phyloP scores from a whole-genome alignment of 257 asterid genomes.

The Nicotiana obtusifolia region DNA sequence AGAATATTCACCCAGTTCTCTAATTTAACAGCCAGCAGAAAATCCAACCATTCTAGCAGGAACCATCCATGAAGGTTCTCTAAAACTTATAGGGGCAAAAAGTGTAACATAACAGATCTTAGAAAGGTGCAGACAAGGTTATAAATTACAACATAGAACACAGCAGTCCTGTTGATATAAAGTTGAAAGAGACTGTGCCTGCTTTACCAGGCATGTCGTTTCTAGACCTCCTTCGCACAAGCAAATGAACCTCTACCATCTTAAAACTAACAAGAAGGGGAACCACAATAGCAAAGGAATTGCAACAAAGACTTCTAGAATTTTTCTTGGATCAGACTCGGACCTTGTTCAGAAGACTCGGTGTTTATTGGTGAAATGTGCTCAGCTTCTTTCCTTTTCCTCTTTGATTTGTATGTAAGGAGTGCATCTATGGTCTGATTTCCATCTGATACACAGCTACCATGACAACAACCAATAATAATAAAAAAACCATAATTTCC shows the following conservation, averaged over 20 bases:
- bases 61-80: background rate
- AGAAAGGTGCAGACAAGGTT: background rate
- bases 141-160: background rate
- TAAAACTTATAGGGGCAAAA: background rate
- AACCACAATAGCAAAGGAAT: background rate
- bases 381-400: conserved; percentile 71
- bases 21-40: background rate
- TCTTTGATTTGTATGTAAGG: conserved; percentile 77
- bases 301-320: conserved; percentile 1
- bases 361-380: conserved; percentile 32
- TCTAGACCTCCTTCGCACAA: background rate
- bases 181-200: background rate
- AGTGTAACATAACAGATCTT: background rate
- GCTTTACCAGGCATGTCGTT: conserved; percentile 5
- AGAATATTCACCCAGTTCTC: background rate
- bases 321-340: background rate
- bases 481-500: background rate
- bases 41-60: background rate
- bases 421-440: conserved; percentile 87
- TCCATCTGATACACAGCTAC: conserved; percentile 88
- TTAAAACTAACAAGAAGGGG: background rate
- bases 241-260: background rate
- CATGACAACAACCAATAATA: conserved; percentile 23
- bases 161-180: background rate
- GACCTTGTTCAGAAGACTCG: conserved; percentile 50